Evolutionary conservation across 140 eudicot genomes (phyloP).

Genomic region (Flaveria floridana): DNA sequence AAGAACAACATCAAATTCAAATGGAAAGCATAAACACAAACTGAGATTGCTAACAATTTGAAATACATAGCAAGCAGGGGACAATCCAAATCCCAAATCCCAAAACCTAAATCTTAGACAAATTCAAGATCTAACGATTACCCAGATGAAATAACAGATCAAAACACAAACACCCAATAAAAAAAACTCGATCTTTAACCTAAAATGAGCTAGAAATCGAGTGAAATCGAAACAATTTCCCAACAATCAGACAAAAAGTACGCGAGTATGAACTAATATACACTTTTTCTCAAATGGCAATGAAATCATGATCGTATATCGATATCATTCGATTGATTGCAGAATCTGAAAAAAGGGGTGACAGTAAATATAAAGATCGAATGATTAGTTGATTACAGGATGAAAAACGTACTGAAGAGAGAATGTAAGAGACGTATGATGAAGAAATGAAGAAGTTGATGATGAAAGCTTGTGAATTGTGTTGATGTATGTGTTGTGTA

Average conservation of each 20-base stretch:
- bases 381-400: background rate
- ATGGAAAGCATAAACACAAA: background rate
- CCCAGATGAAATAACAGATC: background rate
- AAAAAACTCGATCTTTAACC: background rate
- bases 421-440: constrained; percentile 24
- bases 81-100: background rate
- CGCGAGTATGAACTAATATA: background rate
- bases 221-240: background rate
- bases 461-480: constrained; percentile 1
- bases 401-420: constrained; percentile 2
- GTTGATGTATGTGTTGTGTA: background rate
- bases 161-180: constrained; percentile 6
- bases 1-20: background rate
- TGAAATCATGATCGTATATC: background rate
- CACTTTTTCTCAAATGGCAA: background rate
- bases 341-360: constrained; percentile 9
- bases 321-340: constrained; percentile 12
- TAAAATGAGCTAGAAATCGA: constrained; percentile 21
- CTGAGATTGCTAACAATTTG: constrained; percentile 11
- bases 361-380: background rate
- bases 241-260: background rate
- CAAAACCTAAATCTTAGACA: constrained; percentile 15
- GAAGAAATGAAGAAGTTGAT: background rate
- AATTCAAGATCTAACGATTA: constrained; percentile 28
- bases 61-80: background rate